Evolutionary conservation across 225 moss, liverwort and hornwort species (phyloP).

Genomic region (Lunularia cruciata): DNA sequence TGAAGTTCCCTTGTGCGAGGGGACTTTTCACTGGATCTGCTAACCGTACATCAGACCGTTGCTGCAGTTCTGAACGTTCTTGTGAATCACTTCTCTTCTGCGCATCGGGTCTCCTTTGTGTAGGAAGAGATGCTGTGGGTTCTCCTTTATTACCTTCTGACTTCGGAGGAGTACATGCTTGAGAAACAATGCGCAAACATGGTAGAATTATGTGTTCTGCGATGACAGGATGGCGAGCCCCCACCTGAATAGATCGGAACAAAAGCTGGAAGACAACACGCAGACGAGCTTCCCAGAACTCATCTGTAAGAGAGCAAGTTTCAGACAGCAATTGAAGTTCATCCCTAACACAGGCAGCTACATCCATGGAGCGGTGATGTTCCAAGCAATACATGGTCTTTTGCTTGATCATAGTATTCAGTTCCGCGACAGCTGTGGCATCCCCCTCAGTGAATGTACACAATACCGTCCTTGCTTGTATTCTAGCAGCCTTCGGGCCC

Average conservation of each 20-base stretch:
- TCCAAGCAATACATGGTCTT: constrained; percentile 97
- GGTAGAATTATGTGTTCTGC: constrained; percentile 99
- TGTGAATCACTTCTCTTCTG: constrained; percentile 30
- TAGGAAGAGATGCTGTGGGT: constrained; percentile 40
- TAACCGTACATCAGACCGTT: constrained; percentile 48
- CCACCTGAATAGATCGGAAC: constrained; percentile 96
- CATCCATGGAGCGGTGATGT: constrained; percentile 99
- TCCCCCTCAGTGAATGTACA: constrained; percentile 94
- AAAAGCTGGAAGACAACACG: constrained; percentile 96
- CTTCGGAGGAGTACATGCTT: constrained; percentile 93
- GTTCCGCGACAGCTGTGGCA: constrained; percentile 73
- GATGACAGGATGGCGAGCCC: constrained; percentile 98
- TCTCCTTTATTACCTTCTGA: constrained; percentile 53
- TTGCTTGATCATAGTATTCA: constrained; percentile 86
- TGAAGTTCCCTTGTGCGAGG: constrained; percentile 45
- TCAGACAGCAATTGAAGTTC: constrained; percentile 98
- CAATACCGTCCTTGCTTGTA: constrained; percentile 86
- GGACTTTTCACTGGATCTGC: constrained; percentile 60
- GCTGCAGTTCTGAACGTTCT: constrained; percentile 26
- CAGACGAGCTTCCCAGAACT: constrained; percentile 91
- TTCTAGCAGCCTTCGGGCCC: constrained; percentile 89
- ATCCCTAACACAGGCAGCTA: constrained; percentile 93
- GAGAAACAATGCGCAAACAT: constrained; percentile 94
- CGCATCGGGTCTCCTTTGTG: constrained; percentile 23
- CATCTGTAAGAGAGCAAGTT: constrained; percentile 81